A percentile compares a stretch with the other conserved stretches of the same genome.
These are phyloP conservation scores for Smittium culicis DNA, from an alignment of 371 early-diverging fungal species.

Conservation along the genomic window DNA sequence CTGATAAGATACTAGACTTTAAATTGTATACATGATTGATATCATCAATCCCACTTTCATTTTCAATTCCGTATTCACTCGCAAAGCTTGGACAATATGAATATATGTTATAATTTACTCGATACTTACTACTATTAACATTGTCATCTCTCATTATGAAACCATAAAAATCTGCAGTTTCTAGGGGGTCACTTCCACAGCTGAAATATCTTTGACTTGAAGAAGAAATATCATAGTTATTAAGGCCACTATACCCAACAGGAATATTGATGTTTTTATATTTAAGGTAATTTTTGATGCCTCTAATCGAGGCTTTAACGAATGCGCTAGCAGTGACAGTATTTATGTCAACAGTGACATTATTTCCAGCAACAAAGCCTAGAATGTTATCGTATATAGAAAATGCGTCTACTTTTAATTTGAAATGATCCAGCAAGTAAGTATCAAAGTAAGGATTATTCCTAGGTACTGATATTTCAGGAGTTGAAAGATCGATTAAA, in stretches of 20 bases:
- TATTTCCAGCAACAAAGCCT: constrained; percentile 66
- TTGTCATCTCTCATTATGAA: too few relatives aligned
- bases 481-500: constrained; percentile 51
- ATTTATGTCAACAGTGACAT: constrained; percentile 50
- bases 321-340: constrained; percentile 51
- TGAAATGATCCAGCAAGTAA: constrained; percentile 40
- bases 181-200: constrained; percentile 42
- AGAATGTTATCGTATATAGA: constrained; percentile 45
- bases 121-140: constrained; percentile 33
- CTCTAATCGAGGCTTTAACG: constrained; percentile 57
- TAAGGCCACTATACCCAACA: constrained; percentile 65
- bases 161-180: constrained; percentile 55
- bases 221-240: constrained; percentile 50
- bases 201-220: constrained; percentile 52
- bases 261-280: constrained; percentile 37
- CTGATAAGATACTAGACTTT: constrained; percentile 46
- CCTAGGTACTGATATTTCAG: constrained; percentile 48
- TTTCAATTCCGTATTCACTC: constrained; percentile 31
- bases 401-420: constrained; percentile 47
- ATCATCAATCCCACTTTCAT: constrained; percentile 48
- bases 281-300: constrained; percentile 45
- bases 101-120: constrained; percentile 27
- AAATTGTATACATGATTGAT: constrained; percentile 29
- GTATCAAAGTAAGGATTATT: constrained; percentile 44
- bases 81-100: constrained; percentile 31